phyloP scores from a whole-genome alignment of 208 protist species.

The Acanthamoeba lenticulata region DNA sequence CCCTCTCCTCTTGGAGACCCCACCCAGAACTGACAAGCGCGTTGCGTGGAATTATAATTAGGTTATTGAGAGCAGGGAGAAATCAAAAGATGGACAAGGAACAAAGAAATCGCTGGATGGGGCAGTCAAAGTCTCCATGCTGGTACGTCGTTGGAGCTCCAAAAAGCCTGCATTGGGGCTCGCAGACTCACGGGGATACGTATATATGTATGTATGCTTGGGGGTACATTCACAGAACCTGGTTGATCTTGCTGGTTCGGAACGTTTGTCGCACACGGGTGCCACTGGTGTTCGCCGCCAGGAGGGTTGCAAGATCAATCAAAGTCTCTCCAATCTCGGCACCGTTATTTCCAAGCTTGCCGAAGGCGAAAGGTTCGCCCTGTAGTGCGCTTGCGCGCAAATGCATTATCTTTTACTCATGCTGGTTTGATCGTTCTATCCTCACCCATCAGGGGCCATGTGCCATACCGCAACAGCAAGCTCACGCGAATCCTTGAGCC shows the following conservation, averaged over 20 bases:
- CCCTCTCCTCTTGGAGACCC: no score
- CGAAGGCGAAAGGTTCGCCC: conserved; percentile 64
- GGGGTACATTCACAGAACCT: conserved; percentile 90
- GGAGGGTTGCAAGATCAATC: conserved; percentile 97
- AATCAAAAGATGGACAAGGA: background rate
- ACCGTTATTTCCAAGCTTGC: conserved; percentile 86
- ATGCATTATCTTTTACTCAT: background rate
- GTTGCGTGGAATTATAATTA: no score
- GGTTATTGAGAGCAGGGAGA: conserved; percentile 59
- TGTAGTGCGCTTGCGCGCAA: background rate
- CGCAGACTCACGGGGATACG: no score
- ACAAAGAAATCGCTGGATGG: conserved; percentile 53
- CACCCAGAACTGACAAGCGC: no score
- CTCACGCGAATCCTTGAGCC: conserved; percentile 88
- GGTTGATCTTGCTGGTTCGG: conserved; percentile 97
- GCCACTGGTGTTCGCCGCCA: conserved; percentile 92
- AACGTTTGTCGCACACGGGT: conserved; percentile 93
- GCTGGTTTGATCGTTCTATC: background rate
- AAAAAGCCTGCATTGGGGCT: background rate
- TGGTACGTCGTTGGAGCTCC: conserved; percentile 43
- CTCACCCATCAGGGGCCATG: conserved; percentile 77
- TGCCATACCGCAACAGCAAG: conserved; percentile 89
- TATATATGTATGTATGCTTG: background rate
- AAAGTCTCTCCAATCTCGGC: conserved; percentile 92
- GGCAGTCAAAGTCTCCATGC: conserved; percentile 60